Evolutionary conservation across 805 yeast species (phyloP).

Genomic region (Candida caryicola): DNA sequence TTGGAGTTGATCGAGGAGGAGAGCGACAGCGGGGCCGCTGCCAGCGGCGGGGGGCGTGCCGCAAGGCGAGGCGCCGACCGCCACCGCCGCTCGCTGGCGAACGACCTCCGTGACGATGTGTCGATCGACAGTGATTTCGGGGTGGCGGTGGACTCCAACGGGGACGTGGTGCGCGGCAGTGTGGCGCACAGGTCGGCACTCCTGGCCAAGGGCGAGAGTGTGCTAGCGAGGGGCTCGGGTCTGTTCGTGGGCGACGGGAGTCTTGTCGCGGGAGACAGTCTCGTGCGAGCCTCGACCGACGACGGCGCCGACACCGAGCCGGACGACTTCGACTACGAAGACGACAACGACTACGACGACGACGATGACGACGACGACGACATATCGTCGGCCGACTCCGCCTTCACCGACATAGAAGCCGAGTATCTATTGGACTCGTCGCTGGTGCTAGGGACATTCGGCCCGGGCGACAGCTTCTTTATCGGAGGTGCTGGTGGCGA

Average conservation of each 20-base stretch:
- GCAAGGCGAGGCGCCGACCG: constrained; percentile 15
- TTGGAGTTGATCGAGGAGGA: constrained; percentile 21
- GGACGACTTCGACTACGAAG: constrained; percentile 19
- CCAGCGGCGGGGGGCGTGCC: too few species aligned
- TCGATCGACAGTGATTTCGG: constrained; percentile 33
- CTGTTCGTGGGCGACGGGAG: too few species aligned
- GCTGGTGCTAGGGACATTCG: constrained; percentile 23
- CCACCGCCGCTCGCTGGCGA: background rate
- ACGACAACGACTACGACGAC: constrained; percentile 14
- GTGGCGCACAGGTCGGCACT: constrained; percentile 9
- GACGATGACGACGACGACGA: constrained; percentile 25
- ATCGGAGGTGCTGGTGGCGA: constrained; percentile 14
- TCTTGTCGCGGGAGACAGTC: too few species aligned
- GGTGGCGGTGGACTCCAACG: constrained; percentile 22
- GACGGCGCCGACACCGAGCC: constrained; percentile 7
- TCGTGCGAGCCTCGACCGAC: too few species aligned
- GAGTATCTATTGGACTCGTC: constrained; percentile 34
- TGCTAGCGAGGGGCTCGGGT: too few species aligned
- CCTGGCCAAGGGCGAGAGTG: too few species aligned
- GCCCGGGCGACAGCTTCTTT: constrained; percentile 13
- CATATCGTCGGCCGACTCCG: constrained; percentile 36
- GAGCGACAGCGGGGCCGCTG: constrained; percentile 14
- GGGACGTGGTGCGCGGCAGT: constrained; percentile 16
- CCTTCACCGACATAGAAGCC: constrained; percentile 42
- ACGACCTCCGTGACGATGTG: constrained; percentile 17